Base-by-base conservation (phyloP, 1,284 basidiomycete species). In the Ganoderma boninense region DNA sequence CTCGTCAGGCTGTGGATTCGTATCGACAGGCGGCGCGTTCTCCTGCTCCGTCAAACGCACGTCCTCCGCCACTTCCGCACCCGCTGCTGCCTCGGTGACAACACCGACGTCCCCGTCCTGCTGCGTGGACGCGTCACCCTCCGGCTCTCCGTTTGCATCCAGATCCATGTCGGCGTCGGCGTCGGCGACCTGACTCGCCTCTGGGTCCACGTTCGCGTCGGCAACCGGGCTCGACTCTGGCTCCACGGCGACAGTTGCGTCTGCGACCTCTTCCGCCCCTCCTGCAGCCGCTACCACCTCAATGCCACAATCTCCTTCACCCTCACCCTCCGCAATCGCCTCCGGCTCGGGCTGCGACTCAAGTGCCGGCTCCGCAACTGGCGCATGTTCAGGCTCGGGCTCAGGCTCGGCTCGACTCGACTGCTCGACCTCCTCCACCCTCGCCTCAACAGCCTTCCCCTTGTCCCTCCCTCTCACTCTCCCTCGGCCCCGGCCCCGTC, bases 401-500 rank as follows among this genome's bases (percentile, higher is more conserved):
- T 6, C 20, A 20, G 44, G 44, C 2, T 44, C 43, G 20, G 54
- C 14, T 35, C 56, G 23, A 13, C 14, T 57, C 62, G 29, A 20
- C 43, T 42, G 62, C 57, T 67, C 59, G 16, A 42, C 60, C 23
- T 26, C 60, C 60, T 43, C 60, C 5, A 7, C 40, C 23, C 23
- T 20, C 40, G 13, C 59, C 35, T 42, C 60, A 1, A 57, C 54
- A 20, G 26, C 29, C 57, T 23, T 60, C 35, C 42, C 29, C 38
- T 26, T 46, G 23, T 49, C 65, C 66, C 63, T 23, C 62, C 38
- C 64, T 60, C 64, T 65, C 54, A 42, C 69, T 29, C 43, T 40
- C 26, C 62, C 49, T 18, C 61, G 64, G 35, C 66, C 69, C 61
- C 67, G 63, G 59, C 60, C 72, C 62, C 35, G 32, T 29, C 66